Evolutionary conservation across 345 rosid species (phyloP).

Genomic region (Murraya paniculata): DNA sequence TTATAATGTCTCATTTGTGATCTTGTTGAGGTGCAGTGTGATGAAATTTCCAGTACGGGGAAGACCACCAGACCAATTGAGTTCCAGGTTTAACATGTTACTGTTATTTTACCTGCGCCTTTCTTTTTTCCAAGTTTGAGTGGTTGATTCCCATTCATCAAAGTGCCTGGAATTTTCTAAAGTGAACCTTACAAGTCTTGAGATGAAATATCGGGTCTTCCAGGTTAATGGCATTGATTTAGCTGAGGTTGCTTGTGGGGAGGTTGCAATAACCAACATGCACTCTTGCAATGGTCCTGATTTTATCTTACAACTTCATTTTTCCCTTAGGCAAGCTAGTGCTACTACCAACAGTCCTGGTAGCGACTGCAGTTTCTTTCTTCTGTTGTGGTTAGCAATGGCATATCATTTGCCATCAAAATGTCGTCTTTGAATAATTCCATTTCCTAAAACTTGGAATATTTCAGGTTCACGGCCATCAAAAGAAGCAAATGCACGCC

Average conservation of each 20-base stretch:
- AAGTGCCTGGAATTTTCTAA: not conserved
- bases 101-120: not conserved
- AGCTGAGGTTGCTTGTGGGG: conserved; percentile 61
- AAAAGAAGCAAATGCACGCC: conserved; percentile 62
- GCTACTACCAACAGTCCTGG: conserved; percentile 14
- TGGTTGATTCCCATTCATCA: not conserved
- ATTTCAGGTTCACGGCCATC: conserved; percentile 33
- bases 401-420: not conserved
- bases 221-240: conserved; percentile 66
- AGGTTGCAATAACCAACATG: conserved; percentile 60
- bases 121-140: not conserved
- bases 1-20: not conserved
- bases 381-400: not conserved
- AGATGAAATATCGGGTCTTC: not conserved
- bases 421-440: not conserved
- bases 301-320: conserved; percentile 47
- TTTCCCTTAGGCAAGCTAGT: conserved; percentile 24
- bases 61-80: conserved; percentile 53
- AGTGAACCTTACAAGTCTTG: not conserved
- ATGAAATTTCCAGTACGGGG: conserved; percentile 45
- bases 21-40: conserved; percentile 47
- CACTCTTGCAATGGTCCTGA: conserved; percentile 62
- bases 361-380: not conserved
- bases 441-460: conserved; percentile 7
- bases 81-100: conserved; percentile 46